Conservation (phyloP, 768 basidiomycete species). For the Neoboletus brunneissimus region DNA sequence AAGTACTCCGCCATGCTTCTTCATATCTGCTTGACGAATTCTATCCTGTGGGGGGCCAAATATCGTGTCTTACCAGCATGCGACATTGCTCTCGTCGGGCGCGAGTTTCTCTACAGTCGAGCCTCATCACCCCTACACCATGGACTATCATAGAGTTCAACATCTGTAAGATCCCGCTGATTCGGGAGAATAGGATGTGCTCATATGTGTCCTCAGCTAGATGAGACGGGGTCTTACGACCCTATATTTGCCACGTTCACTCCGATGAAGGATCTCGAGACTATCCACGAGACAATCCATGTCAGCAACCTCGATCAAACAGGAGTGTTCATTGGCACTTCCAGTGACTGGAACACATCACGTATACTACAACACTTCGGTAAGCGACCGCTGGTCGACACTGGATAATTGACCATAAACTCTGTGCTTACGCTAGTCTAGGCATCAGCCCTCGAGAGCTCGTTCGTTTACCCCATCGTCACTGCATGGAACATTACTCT, state of each 20-base stretch:
- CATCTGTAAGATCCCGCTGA: neutral
- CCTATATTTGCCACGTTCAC: neutral
- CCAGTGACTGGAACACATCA: neutral
- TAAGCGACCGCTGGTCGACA: neutral
- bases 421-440: too few species aligned
- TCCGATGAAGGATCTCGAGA: neutral
- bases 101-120: neutral
- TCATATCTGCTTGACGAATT: neutral
- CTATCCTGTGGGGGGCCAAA: neutral
- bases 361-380: neutral
- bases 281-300: neutral
- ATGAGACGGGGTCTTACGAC: neutral
- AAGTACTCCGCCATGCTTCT: neutral
- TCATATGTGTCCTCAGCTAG: neutral
- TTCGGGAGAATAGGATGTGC: neutral
- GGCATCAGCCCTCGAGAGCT: neutral
- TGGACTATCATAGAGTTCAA: neutral
- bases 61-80: neutral
- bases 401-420: neutral
- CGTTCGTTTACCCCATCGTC: neutral
- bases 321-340: neutral
- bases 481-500: neutral
- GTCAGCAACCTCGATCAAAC: neutral
- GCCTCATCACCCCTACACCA: neutral
- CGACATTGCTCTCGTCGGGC: neutral